Percentiles rank a stretch among this genome's conserved stretches.
Conservation (phyloP, 140 eudicot genomes). For the Senecio squalidus region DNA sequence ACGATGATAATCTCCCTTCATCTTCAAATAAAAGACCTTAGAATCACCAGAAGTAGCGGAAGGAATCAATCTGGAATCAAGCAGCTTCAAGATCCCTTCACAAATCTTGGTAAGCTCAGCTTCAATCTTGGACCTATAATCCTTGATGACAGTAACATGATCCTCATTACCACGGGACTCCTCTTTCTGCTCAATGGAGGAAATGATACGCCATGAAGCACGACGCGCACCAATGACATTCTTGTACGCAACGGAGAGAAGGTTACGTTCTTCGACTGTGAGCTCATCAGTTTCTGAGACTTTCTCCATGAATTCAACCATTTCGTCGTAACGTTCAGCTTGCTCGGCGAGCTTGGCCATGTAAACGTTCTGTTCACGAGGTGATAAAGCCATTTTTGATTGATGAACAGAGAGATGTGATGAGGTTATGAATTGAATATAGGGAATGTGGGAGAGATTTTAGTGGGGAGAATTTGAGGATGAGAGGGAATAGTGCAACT, state of each 20-base stretch:
- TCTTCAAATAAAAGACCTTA: slow-evolving; percentile 68
- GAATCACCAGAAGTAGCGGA: slow-evolving; percentile 61
- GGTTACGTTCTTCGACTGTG: slow-evolving; percentile 62
- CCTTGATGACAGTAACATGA: slow-evolving; percentile 47
- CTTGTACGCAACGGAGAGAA: slow-evolving; percentile 71
- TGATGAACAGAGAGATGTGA: slow-evolving; percentile 12
- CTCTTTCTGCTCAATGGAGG: slow-evolving; percentile 84
- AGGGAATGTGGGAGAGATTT: slow-evolving; percentile 23
- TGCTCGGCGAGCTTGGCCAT: slow-evolving; percentile 81
- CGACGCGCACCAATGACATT: slow-evolving; percentile 77
- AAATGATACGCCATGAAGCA: slow-evolving; percentile 73
- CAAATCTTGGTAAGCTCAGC: slow-evolving; percentile 53
- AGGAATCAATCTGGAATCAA: slow-evolving; percentile 54
- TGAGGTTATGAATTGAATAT: slow-evolving; percentile 23
- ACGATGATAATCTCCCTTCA: slow-evolving; percentile 82
- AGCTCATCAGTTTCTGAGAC: slow-evolving; percentile 53
- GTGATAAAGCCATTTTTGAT: slow-evolving; percentile 34
- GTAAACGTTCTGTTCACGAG: slow-evolving; percentile 66
- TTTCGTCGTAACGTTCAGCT: slow-evolving; percentile 75
- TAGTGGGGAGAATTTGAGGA: slow-evolving; percentile 23
- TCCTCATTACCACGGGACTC: slow-evolving; percentile 75
- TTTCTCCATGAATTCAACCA: slow-evolving; percentile 75
- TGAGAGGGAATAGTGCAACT: slow-evolving; percentile 27
- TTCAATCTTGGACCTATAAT: slow-evolving; percentile 60
- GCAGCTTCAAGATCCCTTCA: slow-evolving; percentile 65